Conservation (phyloP, 1,139 yeast genomes). For the Candida sanyaensis region DNA sequence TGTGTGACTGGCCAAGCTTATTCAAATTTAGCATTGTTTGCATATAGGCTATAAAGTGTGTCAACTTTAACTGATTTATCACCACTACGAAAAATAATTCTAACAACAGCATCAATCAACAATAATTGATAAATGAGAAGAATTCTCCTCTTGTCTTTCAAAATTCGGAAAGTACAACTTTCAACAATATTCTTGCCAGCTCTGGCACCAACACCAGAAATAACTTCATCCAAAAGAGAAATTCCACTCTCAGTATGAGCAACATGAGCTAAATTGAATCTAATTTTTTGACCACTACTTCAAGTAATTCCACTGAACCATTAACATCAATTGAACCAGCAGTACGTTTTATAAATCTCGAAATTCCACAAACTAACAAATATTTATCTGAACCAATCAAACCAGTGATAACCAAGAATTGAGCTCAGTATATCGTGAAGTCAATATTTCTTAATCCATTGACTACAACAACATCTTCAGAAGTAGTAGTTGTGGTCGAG, state of each 20-base stretch:
- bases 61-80: slow-evolving; percentile 47
- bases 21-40: slow-evolving; percentile 42
- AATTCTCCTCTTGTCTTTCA: slow-evolving; percentile 40
- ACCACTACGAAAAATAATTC: slow-evolving; percentile 40
- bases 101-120: slow-evolving; percentile 42
- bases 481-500: slow-evolving; percentile 4
- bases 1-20: slow-evolving; percentile 51
- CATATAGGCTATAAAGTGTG: slow-evolving; percentile 36
- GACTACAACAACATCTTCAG: slow-evolving; percentile 9
- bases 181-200: slow-evolving; percentile 51
- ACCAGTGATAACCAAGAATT: slow-evolving; percentile 70
- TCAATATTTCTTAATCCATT: slow-evolving; percentile 20
- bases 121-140: slow-evolving; percentile 51
- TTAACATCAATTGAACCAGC: slow-evolving; percentile 40
- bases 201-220: slow-evolving; percentile 52
- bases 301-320: slow-evolving; percentile 49
- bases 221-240: slow-evolving; percentile 45
- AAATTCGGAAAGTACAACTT: too few relatives aligned
- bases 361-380: slow-evolving; percentile 55
- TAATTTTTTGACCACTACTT: slow-evolving; percentile 53
- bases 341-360: slow-evolving; percentile 54
- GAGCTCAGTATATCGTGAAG: slow-evolving; percentile 40
- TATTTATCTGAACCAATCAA: slow-evolving; percentile 74
- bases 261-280: slow-evolving; percentile 48
- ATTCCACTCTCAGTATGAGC: slow-evolving; percentile 44